Evolutionary conservation across 1,284 basidiomycete genomes (phyloP), one percentile per base, ranked within the genome.

Genomic region (Ustilago loliicola): DNA sequence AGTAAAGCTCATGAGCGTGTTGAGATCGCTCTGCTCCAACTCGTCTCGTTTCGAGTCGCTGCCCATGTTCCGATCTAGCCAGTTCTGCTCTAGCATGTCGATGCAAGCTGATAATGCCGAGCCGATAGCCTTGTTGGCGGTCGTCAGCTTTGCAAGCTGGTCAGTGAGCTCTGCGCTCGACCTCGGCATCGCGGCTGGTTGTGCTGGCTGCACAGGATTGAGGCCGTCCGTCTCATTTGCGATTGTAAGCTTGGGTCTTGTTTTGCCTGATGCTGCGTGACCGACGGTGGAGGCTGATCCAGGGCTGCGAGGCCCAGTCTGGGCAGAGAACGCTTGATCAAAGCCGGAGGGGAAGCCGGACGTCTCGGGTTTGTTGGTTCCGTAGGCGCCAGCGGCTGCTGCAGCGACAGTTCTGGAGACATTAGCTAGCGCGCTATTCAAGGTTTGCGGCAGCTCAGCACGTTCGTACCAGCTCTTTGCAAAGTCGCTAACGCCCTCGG

Each of bases 381-480:
- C 64, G n/a, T 66, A 66, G 0, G 75, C 72, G 4, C 68, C 65
- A 2, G 65, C 76, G 1, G 65, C 75, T 8, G 75, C 72, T 23
- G 72, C 70, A 10, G 74, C 74, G 25, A 83, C 82, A 1, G 72
- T 79, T 17, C 63, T 65, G 5, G 80, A 79, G 19, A 82, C 76
- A 50, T 82, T 82, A 13, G 67, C 66, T 2, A 83, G 61, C 2
- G 81, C 72, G 48, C 61, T 79, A 30, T 69, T 72, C 27, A 83
- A 51, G 30, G 58, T 65, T 36, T 77, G 74, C 8, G 74, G 74
- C 17, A 77, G 57, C 47, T 77, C 74, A 17, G 82, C 75, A 21
- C 76, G 67, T 36, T 81, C 75, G 57, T 83, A 84, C 57, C 82
- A 68, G 45, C 80, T 80, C 40, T 76, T 72, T 30, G 82, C 81